These are phyloP conservation scores for Oryza meridionalis DNA, from an alignment of 176 grass and related monocot genomes.

Conservation along the genomic window DNA sequence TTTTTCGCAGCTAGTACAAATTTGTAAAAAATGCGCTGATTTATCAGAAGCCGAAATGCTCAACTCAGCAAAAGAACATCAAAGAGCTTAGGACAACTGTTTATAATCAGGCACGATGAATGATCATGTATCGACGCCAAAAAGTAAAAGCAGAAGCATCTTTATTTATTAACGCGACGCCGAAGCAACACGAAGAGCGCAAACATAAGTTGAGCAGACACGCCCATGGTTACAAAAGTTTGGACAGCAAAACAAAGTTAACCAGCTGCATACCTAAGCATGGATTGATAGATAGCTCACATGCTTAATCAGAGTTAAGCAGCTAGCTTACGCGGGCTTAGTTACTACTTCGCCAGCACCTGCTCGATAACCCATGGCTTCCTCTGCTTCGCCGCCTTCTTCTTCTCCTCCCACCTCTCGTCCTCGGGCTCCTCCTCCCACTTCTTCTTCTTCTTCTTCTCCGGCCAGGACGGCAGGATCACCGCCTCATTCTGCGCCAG, in stretches of 20 bases:
- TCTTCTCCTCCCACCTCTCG: background rate
- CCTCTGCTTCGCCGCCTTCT: background rate
- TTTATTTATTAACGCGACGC: slow-evolving; percentile 26
- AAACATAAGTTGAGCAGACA: background rate
- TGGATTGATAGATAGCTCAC: background rate
- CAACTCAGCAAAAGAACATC: background rate
- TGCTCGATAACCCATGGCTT: slow-evolving; percentile 30
- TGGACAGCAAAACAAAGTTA: background rate
- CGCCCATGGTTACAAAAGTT: slow-evolving; percentile 8
- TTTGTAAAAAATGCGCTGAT: too few species aligned
- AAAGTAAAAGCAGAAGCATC: background rate
- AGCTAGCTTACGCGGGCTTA: background rate
- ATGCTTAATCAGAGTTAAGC: slow-evolving; percentile 6
- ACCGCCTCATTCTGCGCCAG: slow-evolving; percentile 51
- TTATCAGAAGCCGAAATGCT: background rate
- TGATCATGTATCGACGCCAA: background rate
- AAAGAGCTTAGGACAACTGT: background rate
- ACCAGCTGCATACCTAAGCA: background rate
- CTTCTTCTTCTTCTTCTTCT: slow-evolving; percentile 22
- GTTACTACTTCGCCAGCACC: background rate
- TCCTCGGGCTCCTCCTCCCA: background rate
- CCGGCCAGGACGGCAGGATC: slow-evolving; percentile 59
- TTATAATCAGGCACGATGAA: background rate
- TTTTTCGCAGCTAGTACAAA: background rate
- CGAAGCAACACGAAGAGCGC: background rate